Evolutionary conservation across 1,284 basidiomycete species (phyloP).

Genomic region (Calocybe gambosa): DNA sequence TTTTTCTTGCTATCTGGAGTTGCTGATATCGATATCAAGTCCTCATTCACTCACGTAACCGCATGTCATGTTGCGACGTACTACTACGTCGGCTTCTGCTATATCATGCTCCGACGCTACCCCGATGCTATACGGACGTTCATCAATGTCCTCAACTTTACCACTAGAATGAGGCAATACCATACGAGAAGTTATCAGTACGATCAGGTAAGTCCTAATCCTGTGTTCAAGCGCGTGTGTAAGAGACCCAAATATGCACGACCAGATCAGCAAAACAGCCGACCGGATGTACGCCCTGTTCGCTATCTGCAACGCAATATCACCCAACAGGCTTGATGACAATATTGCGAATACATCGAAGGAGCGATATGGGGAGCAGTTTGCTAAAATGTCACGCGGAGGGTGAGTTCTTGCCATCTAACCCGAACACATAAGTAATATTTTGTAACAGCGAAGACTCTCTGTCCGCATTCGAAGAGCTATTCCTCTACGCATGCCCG

Average conservation of each 20-base stretch:
- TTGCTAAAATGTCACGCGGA: constrained; percentile 74
- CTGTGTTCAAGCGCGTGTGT: no score
- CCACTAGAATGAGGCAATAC: constrained; percentile 89
- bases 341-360: constrained; percentile 91
- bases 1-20: no score
- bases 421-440: no score
- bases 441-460: constrained; percentile 77
- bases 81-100: constrained; percentile 96
- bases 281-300: constrained; percentile 97
- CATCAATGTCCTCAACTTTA: constrained; percentile 89
- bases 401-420: constrained; percentile 41
- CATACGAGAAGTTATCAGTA: constrained; percentile 96
- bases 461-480: constrained; percentile 84
- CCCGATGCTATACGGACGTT: constrained; percentile 94
- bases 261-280: constrained; percentile 91
- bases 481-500: constrained; percentile 92
- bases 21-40: constrained; percentile 31
- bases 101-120: constrained; percentile 91
- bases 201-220: constrained; percentile 70
- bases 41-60: constrained; percentile 86
- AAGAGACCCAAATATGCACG: neutral
- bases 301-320: constrained; percentile 88
- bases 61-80: constrained; percentile 93
- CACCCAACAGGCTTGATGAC: constrained; percentile 88
- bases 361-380: constrained; percentile 91